phyloP scores from a whole-genome alignment of 306 rosid species.

The Ceratonia siliqua region DNA sequence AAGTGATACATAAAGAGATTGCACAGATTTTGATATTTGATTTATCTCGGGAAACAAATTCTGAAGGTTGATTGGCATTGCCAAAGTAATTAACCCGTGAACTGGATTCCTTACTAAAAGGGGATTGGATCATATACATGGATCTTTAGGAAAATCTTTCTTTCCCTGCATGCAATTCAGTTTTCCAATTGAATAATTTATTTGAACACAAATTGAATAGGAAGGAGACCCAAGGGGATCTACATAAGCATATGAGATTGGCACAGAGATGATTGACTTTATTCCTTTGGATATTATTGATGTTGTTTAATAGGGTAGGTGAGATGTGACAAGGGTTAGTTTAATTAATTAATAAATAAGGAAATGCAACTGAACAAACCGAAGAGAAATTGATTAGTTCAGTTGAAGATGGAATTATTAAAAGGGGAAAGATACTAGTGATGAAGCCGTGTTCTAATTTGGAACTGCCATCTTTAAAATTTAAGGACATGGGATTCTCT shows the following conservation, averaged over 20 bases:
- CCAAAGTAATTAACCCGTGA: background rate
- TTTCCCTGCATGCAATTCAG: background rate
- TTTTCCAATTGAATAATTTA: too few species aligned
- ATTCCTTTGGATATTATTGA: background rate
- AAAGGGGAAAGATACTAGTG: background rate
- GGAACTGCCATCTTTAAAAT: slow-evolving; percentile 24
- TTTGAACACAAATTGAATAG: background rate
- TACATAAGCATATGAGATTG: background rate
- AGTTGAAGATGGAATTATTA: background rate
- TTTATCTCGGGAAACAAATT: background rate
- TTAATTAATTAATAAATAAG: background rate
- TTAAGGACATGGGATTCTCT: slow-evolving; percentile 9
- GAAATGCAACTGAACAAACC: slow-evolving; percentile 25
- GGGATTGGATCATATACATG: background rate
- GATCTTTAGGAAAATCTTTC: background rate
- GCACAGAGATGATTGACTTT: background rate
- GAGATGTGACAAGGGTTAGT: slow-evolving; percentile 35
- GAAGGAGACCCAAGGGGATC: background rate
- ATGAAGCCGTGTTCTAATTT: slow-evolving; percentile 22
- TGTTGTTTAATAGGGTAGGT: slow-evolving; percentile 26
- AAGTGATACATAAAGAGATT: background rate
- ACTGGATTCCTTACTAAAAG: background rate
- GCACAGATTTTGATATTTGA: background rate
- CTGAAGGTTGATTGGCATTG: background rate
- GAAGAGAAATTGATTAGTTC: slow-evolving; percentile 19